phyloP scores from a whole-genome alignment of 164 flowering plant species.

The Liquidambar formosana region DNA sequence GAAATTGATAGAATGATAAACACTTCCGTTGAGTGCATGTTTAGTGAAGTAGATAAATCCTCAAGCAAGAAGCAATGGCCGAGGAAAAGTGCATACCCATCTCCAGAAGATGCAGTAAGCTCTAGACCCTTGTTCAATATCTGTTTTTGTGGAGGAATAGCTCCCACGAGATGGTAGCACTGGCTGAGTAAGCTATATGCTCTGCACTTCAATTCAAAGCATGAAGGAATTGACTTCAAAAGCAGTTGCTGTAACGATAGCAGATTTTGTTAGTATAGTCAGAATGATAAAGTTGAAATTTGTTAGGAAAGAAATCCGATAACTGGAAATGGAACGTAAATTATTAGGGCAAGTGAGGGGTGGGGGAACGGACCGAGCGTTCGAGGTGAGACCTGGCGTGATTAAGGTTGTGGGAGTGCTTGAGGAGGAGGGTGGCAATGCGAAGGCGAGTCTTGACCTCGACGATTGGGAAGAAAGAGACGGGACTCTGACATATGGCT shows the following conservation, averaged over 20 bases:
- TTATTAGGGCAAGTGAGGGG: no score
- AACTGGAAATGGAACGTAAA: no score
- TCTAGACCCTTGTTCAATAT: slow-evolving; percentile 68
- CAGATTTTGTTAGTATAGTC: neutral
- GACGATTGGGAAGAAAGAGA: slow-evolving; percentile 76
- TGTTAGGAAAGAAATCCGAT: neutral
- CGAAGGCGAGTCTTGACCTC: slow-evolving; percentile 90
- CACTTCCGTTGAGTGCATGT: no score
- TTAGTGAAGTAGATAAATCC: no score
- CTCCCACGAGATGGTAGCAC: slow-evolving; percentile 86
- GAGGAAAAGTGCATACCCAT: no score
- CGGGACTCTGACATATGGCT: slow-evolving; percentile 77
- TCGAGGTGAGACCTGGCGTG: slow-evolving; percentile 92
- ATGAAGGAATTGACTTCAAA: slow-evolving; percentile 82
- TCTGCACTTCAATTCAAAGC: slow-evolving; percentile 85
- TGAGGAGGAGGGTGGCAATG: slow-evolving; percentile 66
- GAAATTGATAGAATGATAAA: neutral
- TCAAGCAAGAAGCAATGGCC: no score
- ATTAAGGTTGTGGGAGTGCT: slow-evolving; percentile 68
- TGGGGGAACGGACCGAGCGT: no score
- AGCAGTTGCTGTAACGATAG: slow-evolving; percentile 62
- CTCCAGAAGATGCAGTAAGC: slow-evolving; percentile 49
- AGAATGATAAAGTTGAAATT: neutral
- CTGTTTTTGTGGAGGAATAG: slow-evolving; percentile 70
- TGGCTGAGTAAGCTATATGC: slow-evolving; percentile 76